These are phyloP conservation scores for Xylaria acuta DNA, from an alignment of 495 filamentous ascomycete species.

Conservation along the genomic window DNA sequence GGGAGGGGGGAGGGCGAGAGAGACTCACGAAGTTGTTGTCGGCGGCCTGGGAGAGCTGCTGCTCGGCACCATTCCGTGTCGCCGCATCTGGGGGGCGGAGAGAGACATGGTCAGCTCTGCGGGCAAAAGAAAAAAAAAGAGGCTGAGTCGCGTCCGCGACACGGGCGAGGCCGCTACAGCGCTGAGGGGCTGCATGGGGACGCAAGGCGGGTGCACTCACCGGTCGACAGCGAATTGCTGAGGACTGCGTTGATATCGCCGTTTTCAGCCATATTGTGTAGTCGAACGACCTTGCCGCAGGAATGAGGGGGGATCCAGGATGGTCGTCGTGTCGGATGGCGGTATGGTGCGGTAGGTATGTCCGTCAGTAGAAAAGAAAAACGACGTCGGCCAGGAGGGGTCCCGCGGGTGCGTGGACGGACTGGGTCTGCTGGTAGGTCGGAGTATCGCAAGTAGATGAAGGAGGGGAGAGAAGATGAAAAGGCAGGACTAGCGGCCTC, in stretches of 20 bases:
- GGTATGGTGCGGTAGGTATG: conserved; percentile 9
- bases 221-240: conserved; percentile 87
- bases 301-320: conserved; percentile 34
- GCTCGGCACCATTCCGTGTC: conserved; percentile 87
- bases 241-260: conserved; percentile 71
- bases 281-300: conserved; percentile 32
- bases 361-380: conserved; percentile 29
- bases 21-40: conserved; percentile 91
- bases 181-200: conserved; percentile 27
- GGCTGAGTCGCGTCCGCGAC: conserved; percentile 25
- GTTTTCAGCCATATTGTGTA: conserved; percentile 53
- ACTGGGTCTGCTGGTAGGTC: conserved; percentile 19
- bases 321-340: conserved; percentile 11
- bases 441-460: conserved; percentile 25
- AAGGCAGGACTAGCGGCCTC: conserved; percentile 16
- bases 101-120: conserved; percentile 31
- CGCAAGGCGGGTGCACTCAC: conserved; percentile 58
- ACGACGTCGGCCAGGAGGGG: conserved; percentile 32
- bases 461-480: conserved; percentile 34
- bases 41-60: conserved; percentile 89
- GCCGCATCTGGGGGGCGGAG: conserved; percentile 72
- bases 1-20: conserved; percentile 22
- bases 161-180: neutral
- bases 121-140: conserved; percentile 11
- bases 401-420: conserved; percentile 28